A percentile compares a stretch with the other conserved stretches of the same genome.
phyloP scores from a whole-genome alignment of 495 filamentous ascomycete species.

The Aspergillus olivimuriae region DNA sequence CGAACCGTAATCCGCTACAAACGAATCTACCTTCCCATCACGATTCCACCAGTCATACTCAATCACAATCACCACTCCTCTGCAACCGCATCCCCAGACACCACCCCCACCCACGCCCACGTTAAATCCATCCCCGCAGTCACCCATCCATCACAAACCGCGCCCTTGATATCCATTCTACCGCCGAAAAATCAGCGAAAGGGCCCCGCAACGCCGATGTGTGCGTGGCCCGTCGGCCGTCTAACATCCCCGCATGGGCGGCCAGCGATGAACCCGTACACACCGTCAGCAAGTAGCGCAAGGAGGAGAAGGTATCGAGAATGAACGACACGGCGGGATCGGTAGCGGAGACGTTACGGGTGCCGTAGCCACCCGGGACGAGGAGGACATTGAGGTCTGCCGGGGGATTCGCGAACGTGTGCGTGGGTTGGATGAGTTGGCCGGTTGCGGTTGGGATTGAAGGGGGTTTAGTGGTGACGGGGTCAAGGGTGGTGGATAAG shows the following conservation, averaged over 20 bases:
- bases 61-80: too few species aligned
- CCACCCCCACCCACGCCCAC: conserved; percentile 10
- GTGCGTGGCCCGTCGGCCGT: conserved; percentile 52
- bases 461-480: conserved; percentile 36
- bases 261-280: conserved; percentile 53
- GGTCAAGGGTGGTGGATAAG: conserved; percentile 47
- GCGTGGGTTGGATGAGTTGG: conserved; percentile 52
- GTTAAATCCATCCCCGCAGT: conserved; percentile 61
- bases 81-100: conserved; percentile 7
- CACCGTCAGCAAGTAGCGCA: conserved; percentile 55
- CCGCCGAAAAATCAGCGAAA: conserved; percentile 31
- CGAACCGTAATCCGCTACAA: too few species aligned
- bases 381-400: conserved; percentile 57
- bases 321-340: too few species aligned
- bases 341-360: conserved; percentile 21
- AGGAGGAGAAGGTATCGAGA: conserved; percentile 34
- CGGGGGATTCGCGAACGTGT: conserved; percentile 43
- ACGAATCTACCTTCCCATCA: too few species aligned
- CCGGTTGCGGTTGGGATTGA: conserved; percentile 16
- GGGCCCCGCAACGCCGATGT: conserved; percentile 23
- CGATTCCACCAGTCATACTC: too few species aligned
- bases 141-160: conserved; percentile 61
- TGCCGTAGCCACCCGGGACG: conserved; percentile 58
- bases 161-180: conserved; percentile 54
- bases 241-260: conserved; percentile 50